phyloP scores from a whole-genome alignment of 179 eudicot species.

The Beta macrorhiza region DNA sequence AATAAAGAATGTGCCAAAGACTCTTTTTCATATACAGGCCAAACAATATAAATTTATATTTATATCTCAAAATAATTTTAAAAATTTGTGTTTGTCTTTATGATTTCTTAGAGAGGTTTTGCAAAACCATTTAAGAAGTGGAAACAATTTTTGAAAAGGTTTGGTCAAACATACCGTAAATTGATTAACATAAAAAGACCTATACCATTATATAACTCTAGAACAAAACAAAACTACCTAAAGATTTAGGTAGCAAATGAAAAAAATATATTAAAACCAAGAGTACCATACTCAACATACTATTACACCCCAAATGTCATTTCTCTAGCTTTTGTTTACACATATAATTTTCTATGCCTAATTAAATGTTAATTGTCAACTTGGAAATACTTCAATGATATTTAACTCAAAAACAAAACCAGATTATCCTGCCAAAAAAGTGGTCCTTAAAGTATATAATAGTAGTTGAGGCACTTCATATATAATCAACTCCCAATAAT shows the following conservation, averaged over 20 bases:
- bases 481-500: conserved; percentile 18
- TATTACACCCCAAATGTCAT: neutral
- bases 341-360: neutral
- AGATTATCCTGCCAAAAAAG: neutral
- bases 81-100: too few relatives aligned
- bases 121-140: too few relatives aligned
- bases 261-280: neutral
- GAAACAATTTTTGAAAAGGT: too few relatives aligned
- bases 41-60: too few relatives aligned
- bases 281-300: neutral
- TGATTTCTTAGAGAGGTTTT: too few relatives aligned
- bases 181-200: neutral
- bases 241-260: neutral
- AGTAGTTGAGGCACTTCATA: conserved; percentile 29
- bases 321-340: neutral
- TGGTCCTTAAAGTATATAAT: conserved; percentile 15
- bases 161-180: neutral
- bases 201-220: neutral
- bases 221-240: neutral
- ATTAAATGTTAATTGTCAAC: neutral
- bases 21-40: too few relatives aligned
- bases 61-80: too few relatives aligned
- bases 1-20: too few relatives aligned
- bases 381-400: neutral
- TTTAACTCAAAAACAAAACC: neutral